Evolutionary conservation across 192 early-diverging fungal genomes (phyloP), one percentile per base, ranked within the genome.

Genomic region (Coemansia javaensis): DNA sequence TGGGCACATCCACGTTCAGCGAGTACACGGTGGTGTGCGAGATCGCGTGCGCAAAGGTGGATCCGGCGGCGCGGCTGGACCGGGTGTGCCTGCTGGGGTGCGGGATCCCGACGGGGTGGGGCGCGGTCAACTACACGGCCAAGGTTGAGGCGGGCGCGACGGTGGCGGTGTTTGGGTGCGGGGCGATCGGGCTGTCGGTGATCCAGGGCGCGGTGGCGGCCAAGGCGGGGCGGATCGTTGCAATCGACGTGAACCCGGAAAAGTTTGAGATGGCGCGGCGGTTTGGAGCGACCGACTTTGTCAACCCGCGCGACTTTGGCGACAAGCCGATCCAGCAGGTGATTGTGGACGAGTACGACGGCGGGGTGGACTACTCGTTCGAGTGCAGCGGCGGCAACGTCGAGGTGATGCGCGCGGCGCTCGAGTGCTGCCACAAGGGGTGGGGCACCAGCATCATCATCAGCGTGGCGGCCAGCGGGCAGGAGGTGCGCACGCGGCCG

Each of bases 101-200:
- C 58, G 95, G 93, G 25, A 84, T 98, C 31, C 94, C 95, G 17
- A 98, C 95, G 16, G 95, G 92, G 22, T 98, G 89, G 69, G 95
- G 95, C 24, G 95, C 95, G 23, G 93, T 88, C 39, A 83, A 89
- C 34, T 88, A 88, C 57, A 94, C 95, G 7, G 95, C 91, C 39
- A 90, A 94, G 70, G 88, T 95, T 8, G 85, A 85, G 28, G 69
- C 82, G 33, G 89, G 86, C 31, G 76, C 82, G 14, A 66, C 75
- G 0, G 77, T 92, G 10, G 95, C 92, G 22, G 85, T 98, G 49
- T 98, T 98, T 80, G 95, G 95, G 39, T 77, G 94, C 47, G 95
- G 95, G 15, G 90, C 90, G 31, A 92, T 98, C 33, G 95, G 95
- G 16, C 71, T 98, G 47, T 83, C 85, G 32, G 93, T 89, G 37